Percentiles rank a stretch among this genome's conserved stretches.
These are phyloP conservation scores for Trichoderma guizhouense DNA, from an alignment of 2,329 filamentous ascomycete genomes.

Conservation along the genomic window DNA sequence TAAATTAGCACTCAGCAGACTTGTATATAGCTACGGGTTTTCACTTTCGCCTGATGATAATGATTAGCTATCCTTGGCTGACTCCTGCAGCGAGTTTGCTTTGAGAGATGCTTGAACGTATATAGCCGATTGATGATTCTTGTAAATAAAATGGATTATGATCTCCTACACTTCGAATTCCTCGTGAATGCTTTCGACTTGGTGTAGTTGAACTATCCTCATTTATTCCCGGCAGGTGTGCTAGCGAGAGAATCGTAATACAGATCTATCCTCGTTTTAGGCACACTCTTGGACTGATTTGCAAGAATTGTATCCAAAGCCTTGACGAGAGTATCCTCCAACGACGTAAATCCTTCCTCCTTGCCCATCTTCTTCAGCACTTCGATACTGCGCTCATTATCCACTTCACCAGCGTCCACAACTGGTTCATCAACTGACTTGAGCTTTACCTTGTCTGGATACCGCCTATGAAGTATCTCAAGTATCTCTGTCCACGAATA, in stretches of 20 bases:
- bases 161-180: not conserved
- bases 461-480: not conserved
- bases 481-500: not conserved
- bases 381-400: not conserved
- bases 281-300: not conserved
- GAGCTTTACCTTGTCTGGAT: not conserved
- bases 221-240: not conserved
- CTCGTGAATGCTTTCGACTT: not conserved
- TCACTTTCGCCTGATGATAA: not conserved
- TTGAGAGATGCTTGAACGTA: not conserved
- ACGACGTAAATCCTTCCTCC: not conserved
- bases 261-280: not conserved
- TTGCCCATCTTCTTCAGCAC: not conserved
- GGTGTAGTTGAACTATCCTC: not conserved
- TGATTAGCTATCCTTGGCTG: not conserved
- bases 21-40: not conserved
- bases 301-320: not conserved
- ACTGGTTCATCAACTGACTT: not conserved
- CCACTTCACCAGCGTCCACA: not conserved
- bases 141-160: not conserved
- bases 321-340: not conserved
- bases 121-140: not conserved
- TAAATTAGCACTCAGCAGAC: slow-evolving; percentile 1
- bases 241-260: not conserved
- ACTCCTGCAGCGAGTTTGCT: not conserved